Base-by-base conservation (phyloP, 306 rosid genomes). In the Carpinus viminea region DNA sequence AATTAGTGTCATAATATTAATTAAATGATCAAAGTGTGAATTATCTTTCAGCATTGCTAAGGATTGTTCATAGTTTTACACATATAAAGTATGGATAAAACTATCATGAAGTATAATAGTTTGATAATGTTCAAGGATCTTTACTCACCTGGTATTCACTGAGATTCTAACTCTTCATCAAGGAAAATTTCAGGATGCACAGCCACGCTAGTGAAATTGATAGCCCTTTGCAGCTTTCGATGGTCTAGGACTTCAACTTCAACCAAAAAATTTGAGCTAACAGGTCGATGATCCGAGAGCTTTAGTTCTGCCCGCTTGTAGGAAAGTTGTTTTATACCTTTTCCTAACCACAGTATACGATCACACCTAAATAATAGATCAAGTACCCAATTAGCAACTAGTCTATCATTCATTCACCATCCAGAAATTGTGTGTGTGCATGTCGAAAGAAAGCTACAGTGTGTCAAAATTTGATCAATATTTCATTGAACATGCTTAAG, bases 161-260 rank as follows among this genome's bases (percentile, higher is more conserved):
- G 50, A 53, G 10, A 78, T 2, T 74, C 82, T 16, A 81, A 74
- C 86, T 86, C 85, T 76, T 90, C 92, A 71, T 84, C 89, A 57
- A 79, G 75, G 82, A 91, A 88, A 57, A 87, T 80, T 52, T 80
- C 93, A 7, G 97, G 96, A 60, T 91, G 96, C 28, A 93, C 84
- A 7, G 82, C 91, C 43, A 93, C 90, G 51, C 65, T 81, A 51
- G 87, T 91, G 85, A 83, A 71, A 79, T 88, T 89, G 70, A 93
- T 81, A 55, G 98, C 98, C 82, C 88, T 88, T 47, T 91, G 85
- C 50, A 93, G 84, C 85, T 95, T 95, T 61, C 93, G 83, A 24
- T 91, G 96, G 71, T 93, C 89, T 45, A 95, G 86, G 52, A 95
- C 93, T 89, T 95, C 99, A 48, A 95, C 97, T 82, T 91, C 94